phyloP scores from a whole-genome alignment of 495 filamentous ascomycete genomes.

The Stereocaulon alpinum region DNA sequence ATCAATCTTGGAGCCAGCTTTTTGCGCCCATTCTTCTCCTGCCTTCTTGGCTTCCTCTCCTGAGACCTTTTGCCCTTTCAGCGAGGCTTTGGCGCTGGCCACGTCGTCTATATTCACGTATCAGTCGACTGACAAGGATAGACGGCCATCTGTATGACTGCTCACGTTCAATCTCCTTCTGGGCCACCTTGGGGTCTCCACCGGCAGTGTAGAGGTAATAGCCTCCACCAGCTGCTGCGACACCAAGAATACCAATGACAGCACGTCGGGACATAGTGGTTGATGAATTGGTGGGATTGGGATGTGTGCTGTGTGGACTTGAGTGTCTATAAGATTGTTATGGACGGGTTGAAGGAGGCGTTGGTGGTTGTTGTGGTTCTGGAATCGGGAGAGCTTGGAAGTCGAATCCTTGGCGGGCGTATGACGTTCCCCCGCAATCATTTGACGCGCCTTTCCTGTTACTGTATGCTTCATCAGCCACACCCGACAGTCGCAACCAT shows the following conservation, averaged over 20 bases:
- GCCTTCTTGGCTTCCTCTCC: constrained; percentile 42
- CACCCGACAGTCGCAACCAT: neutral
- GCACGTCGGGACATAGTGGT: constrained; percentile 14
- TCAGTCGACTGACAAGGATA: neutral
- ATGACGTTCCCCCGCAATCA: constrained; percentile 9
- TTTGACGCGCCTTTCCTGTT: neutral
- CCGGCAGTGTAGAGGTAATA: constrained; percentile 92
- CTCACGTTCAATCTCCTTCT: constrained; percentile 74
- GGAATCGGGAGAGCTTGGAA: constrained; percentile 6
- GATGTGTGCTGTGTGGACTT: neutral
- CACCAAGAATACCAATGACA: constrained; percentile 40
- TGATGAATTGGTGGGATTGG: neutral
- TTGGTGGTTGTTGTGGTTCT: neutral
- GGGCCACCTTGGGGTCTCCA: constrained; percentile 67
- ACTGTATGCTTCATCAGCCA: constrained; percentile 1
- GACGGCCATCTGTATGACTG: neutral
- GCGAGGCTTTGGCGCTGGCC: constrained; percentile 49
- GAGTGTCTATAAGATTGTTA: neutral
- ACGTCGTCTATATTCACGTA: constrained; percentile 19
- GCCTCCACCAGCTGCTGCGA: constrained; percentile 55
- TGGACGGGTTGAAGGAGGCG: neutral
- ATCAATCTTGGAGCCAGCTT: constrained; percentile 46
- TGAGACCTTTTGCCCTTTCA: constrained; percentile 50
- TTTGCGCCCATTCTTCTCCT: constrained; percentile 39
- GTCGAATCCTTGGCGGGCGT: neutral